Evolutionary conservation across 139 green algal genomes (phyloP).

Genomic region (Diplosphaera chodatii): DNA sequence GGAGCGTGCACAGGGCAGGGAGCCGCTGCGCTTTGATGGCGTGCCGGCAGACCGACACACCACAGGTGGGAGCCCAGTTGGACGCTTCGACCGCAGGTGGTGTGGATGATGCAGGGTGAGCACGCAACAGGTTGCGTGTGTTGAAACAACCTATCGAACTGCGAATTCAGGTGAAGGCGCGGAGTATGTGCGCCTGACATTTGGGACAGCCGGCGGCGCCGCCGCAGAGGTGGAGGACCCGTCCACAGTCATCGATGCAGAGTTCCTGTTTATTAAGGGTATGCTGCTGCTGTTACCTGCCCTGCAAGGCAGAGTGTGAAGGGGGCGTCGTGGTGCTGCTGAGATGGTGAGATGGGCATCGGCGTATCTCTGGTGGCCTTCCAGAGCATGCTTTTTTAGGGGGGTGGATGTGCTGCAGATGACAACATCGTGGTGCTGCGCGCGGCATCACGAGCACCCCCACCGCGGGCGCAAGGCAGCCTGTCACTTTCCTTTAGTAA

Average conservation of each 20-base stretch:
- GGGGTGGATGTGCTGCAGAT: not conserved
- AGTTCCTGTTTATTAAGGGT: conserved; percentile 43
- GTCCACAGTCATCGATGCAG: conserved; percentile 28
- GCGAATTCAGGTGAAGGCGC: too few relatives aligned
- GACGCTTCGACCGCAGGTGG: too few relatives aligned
- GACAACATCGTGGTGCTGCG: conserved; percentile 40
- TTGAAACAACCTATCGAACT: too few relatives aligned
- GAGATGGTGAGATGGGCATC: too few relatives aligned
- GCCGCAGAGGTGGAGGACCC: conserved; percentile 13
- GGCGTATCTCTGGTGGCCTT: too few relatives aligned
- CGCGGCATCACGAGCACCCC: conserved; percentile 17
- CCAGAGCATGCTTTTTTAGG: too few relatives aligned
- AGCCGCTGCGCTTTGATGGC: conserved; percentile 6
- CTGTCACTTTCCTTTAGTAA: conserved; percentile 26
- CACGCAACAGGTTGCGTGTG: too few relatives aligned
- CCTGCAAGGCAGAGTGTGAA: too few relatives aligned
- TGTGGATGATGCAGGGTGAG: too few relatives aligned
- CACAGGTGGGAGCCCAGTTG: too few relatives aligned
- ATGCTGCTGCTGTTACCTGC: too few relatives aligned
- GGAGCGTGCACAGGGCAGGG: conserved; percentile 15
- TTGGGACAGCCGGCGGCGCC: conserved; percentile 15
- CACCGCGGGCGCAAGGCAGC: conserved; percentile 5
- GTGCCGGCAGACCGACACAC: conserved; percentile 24
- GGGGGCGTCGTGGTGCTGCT: too few relatives aligned
- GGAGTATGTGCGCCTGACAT: conserved; percentile 31